These are phyloP conservation scores for Erysiphe pulchra DNA, from an alignment of 2,329 filamentous ascomycete genomes.

Conservation along the genomic window DNA sequence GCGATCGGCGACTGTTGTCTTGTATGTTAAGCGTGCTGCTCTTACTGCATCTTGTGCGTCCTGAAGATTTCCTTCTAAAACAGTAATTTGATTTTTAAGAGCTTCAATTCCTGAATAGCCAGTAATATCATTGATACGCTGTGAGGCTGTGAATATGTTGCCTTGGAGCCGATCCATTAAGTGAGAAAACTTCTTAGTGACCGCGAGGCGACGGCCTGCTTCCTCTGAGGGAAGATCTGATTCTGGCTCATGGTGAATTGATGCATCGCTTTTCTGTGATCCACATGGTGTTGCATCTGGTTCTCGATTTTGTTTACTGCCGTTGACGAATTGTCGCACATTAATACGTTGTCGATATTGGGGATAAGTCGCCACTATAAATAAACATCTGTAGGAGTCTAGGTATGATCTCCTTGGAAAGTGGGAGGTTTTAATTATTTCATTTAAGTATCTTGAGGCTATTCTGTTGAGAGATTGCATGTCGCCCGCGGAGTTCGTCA, in stretches of 20 bases:
- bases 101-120: slow-evolving; percentile 81
- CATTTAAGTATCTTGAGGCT: too few relatives aligned
- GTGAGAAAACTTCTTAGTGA: slow-evolving; percentile 28
- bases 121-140: slow-evolving; percentile 79
- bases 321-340: too few relatives aligned
- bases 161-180: slow-evolving; percentile 79
- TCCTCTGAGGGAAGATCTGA: slow-evolving; percentile 20
- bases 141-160: slow-evolving; percentile 61
- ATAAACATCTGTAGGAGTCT: too few relatives aligned
- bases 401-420: too few relatives aligned
- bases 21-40: slow-evolving; percentile 48
- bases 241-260: slow-evolving; percentile 2
- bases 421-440: too few relatives aligned
- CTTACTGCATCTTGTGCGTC: slow-evolving; percentile 40
- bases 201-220: slow-evolving; percentile 19
- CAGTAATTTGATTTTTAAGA: slow-evolving; percentile 53
- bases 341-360: too few relatives aligned
- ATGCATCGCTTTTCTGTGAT: too few relatives aligned
- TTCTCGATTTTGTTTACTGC: too few relatives aligned
- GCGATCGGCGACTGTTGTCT: slow-evolving; percentile 58
- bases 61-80: slow-evolving; percentile 32
- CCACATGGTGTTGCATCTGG: too few relatives aligned
- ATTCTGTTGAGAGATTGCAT: too few relatives aligned
- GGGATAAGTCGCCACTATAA: too few relatives aligned
- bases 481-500: too few relatives aligned